Conservation (phyloP, 345 rosid species). For the Leavenworthia alabamica region DNA sequence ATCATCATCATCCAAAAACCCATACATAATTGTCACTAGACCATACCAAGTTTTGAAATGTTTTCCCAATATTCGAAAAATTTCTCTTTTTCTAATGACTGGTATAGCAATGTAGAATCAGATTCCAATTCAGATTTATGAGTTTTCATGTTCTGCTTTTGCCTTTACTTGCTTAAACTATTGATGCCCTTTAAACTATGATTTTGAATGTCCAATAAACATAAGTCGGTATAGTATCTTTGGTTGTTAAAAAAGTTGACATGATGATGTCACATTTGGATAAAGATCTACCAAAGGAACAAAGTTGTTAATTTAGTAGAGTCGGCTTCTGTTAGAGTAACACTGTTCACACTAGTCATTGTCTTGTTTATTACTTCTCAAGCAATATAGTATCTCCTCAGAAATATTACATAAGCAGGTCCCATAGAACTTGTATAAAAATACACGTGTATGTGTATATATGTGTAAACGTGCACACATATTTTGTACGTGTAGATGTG, state of each 20-base stretch:
- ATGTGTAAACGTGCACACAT: background rate
- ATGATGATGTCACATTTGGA: conserved; percentile 14
- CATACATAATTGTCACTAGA: background rate
- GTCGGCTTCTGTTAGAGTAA: conserved; percentile 11
- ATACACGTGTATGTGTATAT: conserved; percentile 4
- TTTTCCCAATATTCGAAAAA: background rate
- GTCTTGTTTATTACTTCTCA: background rate
- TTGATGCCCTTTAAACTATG: conserved; percentile 7
- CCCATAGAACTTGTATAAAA: background rate
- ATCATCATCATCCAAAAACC: background rate
- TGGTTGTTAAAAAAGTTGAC: conserved; percentile 2
- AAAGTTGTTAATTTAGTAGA: background rate
- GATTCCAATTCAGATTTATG: conserved; percentile 3
- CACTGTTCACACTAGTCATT: conserved; percentile 9
- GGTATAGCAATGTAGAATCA: conserved; percentile 7
- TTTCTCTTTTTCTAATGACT: background rate
- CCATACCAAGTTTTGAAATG: background rate
- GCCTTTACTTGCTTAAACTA: background rate
- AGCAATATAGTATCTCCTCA: background rate
- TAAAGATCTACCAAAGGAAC: background rate
- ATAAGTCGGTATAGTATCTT: background rate
- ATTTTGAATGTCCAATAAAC: background rate
- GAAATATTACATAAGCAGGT: background rate
- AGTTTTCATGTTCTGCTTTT: background rate
- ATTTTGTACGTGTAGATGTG: conserved; percentile 8